Percentiles rank a stretch among this genome's conserved stretches.
Conservation (phyloP, 176 grass and related monocot species). For the Ananas comosus region DNA sequence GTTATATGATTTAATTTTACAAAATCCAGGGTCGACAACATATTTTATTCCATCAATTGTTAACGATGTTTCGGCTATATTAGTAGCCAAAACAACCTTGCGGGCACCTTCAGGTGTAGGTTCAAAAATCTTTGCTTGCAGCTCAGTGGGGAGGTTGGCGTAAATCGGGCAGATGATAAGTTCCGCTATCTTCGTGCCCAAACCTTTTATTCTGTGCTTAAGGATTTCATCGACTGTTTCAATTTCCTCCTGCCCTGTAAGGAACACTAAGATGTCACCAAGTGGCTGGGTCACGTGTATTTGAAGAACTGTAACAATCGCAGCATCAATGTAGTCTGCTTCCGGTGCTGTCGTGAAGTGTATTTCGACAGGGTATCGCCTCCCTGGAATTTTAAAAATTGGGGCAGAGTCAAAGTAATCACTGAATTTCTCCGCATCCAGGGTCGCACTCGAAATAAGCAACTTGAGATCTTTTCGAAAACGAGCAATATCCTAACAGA, state of each 20-base stretch:
- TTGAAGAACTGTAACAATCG: conserved; percentile 85
- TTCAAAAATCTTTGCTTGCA: conserved; percentile 96
- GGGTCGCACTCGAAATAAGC: conserved; percentile 94
- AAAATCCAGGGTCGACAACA: conserved; percentile 93
- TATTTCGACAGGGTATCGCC: conserved; percentile 69
- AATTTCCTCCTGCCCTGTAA: conserved; percentile 93
- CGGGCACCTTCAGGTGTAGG: conserved; percentile 78
- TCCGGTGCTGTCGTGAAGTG: conserved; percentile 90
- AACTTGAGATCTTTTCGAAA: conserved; percentile 79
- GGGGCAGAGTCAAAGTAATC: conserved; percentile 85
- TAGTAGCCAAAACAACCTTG: conserved; percentile 88
- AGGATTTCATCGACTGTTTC: conserved; percentile 97
- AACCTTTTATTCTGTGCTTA: conserved; percentile 74
- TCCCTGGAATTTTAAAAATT: conserved; percentile 92
- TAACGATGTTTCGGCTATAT: conserved; percentile 90
- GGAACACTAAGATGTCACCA: conserved; percentile 84
- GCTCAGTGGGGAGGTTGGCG: conserved; percentile 85
- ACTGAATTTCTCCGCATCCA: conserved; percentile 90
- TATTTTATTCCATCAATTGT: conserved; percentile 97
- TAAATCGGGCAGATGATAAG: conserved; percentile 90
- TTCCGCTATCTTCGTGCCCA: conserved; percentile 90
- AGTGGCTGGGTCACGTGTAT: conserved; percentile 87
- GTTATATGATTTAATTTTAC: conserved; percentile 89
- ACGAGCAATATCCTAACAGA: conserved; percentile 68
- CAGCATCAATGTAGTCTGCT: conserved; percentile 95